Conservation (phyloP, 2,329 filamentous ascomycete genomes). For the Scedosporium minutisporum region DNA sequence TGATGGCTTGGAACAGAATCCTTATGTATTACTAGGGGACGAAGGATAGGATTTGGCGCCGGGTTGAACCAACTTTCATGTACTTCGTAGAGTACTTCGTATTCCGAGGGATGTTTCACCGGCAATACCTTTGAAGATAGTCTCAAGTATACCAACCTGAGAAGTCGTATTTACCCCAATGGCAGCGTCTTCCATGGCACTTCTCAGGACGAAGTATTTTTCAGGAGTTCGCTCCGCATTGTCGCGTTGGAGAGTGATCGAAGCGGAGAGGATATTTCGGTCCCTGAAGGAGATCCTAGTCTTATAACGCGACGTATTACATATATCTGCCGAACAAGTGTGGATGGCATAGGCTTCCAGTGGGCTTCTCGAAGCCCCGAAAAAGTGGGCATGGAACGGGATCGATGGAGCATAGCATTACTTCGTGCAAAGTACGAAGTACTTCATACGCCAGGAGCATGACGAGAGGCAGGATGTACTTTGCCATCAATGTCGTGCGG, state of each 20-base stretch:
- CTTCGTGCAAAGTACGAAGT: too few species aligned
- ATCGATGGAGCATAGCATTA: background rate
- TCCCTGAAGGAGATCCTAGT: background rate
- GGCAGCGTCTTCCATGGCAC: background rate
- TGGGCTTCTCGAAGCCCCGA: slow-evolving; percentile 3
- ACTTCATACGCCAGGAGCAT: background rate
- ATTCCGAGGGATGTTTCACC: background rate
- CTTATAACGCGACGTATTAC: background rate
- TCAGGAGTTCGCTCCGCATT: background rate
- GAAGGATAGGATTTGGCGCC: background rate
- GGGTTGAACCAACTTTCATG: background rate
- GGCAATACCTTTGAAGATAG: background rate
- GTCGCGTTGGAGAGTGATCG: background rate
- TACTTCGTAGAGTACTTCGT: background rate
- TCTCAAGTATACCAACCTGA: background rate
- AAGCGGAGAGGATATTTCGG: background rate
- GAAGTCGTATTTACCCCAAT: background rate
- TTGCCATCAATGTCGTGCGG: too few species aligned
- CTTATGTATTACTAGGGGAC: background rate
- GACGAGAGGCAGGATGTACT: background rate
- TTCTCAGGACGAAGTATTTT: background rate
- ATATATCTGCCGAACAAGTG: slow-evolving; percentile 1
- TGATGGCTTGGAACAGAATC: background rate
- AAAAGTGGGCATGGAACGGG: background rate
- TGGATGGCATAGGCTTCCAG: background rate